Conservation (phyloP, 495 filamentous ascomycete genomes). For the Penicillium macrosclerotiorum region DNA sequence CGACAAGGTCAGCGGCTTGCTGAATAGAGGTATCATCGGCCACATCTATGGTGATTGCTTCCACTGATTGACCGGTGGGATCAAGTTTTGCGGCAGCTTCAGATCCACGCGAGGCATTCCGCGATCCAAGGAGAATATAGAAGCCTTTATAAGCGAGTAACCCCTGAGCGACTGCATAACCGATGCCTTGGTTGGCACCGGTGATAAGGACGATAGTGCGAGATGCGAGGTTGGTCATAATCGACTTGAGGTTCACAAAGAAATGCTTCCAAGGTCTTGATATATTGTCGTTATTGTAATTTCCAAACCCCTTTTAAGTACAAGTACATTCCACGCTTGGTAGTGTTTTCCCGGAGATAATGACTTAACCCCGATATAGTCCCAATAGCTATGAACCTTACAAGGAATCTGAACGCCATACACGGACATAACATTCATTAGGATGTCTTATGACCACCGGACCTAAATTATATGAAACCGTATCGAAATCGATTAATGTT, state of each 20-base stretch:
- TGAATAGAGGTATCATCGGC: constrained; percentile 36
- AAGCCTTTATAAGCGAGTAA: constrained; percentile 30
- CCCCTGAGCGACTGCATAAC: constrained; percentile 34
- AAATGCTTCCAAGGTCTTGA: no score
- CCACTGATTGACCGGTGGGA: constrained; percentile 14
- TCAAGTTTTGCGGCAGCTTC: constrained; percentile 22
- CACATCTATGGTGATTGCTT: constrained; percentile 39
- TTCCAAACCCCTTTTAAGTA: no score
- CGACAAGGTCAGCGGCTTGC: constrained; percentile 30
- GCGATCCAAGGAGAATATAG: constrained; percentile 39
- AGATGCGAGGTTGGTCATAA: constrained; percentile 1
- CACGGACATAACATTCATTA: no score
- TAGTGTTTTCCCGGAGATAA: no score
- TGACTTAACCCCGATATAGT: no score
- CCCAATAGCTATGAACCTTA: no score
- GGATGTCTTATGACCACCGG: no score
- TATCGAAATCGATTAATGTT: no score
- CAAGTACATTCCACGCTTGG: no score
- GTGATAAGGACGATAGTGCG: constrained; percentile 38
- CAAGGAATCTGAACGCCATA: no score
- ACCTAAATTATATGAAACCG: no score
- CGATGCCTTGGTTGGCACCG: constrained; percentile 48
- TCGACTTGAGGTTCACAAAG: not conserved
- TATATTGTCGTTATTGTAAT: no score
- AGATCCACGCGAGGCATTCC: constrained; percentile 25